phyloP scores from a whole-genome alignment of 352 stramenopile genomes.

The Pythium monospermum region DNA sequence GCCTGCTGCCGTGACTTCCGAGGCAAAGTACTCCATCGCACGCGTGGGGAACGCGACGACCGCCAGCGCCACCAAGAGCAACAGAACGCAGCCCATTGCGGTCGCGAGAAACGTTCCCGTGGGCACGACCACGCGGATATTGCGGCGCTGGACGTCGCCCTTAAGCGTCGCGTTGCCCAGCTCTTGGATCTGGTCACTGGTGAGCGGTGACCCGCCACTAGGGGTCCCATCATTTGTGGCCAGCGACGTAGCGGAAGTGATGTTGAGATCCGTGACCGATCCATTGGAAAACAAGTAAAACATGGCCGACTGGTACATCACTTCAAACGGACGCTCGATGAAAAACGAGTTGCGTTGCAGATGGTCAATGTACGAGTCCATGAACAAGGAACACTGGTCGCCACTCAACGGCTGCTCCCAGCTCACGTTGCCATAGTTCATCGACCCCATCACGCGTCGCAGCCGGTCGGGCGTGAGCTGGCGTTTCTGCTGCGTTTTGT shows the following conservation, averaged over 20 bases:
- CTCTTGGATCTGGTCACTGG: too few relatives aligned
- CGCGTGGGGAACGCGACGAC: not conserved
- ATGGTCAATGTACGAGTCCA: constrained; percentile 10
- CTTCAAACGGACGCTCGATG: constrained; percentile 1
- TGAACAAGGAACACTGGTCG: constrained; percentile 4
- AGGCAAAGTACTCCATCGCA: constrained; percentile 7
- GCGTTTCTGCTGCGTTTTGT: not conserved
- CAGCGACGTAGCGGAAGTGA: too few relatives aligned
- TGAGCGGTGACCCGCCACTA: not conserved
- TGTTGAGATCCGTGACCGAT: constrained; percentile 13
- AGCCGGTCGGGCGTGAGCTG: constrained; percentile 5
- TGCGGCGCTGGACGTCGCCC: not conserved
- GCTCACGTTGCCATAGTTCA: not conserved
- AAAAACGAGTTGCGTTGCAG: constrained; percentile 7
- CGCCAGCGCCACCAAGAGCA: constrained; percentile 1
- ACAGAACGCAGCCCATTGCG: not conserved
- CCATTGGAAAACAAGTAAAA: constrained; percentile 5
- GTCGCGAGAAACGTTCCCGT: not conserved
- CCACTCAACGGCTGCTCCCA: not conserved
- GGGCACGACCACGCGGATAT: constrained; percentile 8
- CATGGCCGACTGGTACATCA: not conserved
- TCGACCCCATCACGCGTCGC: not conserved
- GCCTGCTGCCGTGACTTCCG: not conserved
- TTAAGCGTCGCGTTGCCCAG: constrained; percentile 1
- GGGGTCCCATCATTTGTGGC: too few relatives aligned